Evolutionary conservation across 177 flowering plant genomes (phyloP).

Genomic region (Tripterygium wilfordii): DNA sequence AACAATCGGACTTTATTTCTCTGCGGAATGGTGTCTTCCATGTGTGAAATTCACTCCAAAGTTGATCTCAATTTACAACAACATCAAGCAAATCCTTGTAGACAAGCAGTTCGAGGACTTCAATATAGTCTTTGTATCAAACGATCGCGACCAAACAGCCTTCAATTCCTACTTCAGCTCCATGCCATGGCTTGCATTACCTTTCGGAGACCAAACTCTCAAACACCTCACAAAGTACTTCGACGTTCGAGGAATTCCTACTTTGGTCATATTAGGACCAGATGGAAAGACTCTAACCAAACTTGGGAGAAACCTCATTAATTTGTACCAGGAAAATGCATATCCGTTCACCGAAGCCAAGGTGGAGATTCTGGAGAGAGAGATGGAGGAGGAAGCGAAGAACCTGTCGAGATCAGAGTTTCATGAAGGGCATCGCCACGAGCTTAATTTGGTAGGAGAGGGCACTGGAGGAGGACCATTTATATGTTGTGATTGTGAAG

Average conservation of each 20-base stretch:
- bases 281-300: conserved; percentile 68
- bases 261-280: conserved; percentile 59
- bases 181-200: conserved; percentile 90
- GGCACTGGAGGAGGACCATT: conserved; percentile 75
- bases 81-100: conserved; percentile 34
- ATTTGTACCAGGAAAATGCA: conserved; percentile 62
- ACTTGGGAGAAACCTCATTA: conserved; percentile 59
- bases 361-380: conserved; percentile 38
- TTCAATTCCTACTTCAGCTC: conserved; percentile 39
- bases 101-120: conserved; percentile 36
- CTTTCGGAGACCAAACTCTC: conserved; percentile 51
- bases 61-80: conserved; percentile 54
- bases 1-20: conserved; percentile 71
- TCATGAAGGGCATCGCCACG: conserved; percentile 62
- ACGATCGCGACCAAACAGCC: conserved; percentile 34
- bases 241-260: conserved; percentile 57
- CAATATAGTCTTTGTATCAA: conserved; percentile 57
- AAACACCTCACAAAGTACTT: conserved; percentile 50
- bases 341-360: conserved; percentile 66
- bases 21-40: conserved; percentile 80
- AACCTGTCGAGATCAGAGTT: conserved; percentile 35
- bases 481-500: conserved; percentile 85
- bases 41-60: conserved; percentile 54
- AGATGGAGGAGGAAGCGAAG: conserved; percentile 68
- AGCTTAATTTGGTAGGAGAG: conserved; percentile 60